Evolutionary conservation across 106 monocot genomes (phyloP).

Genomic region (Phalaenopsis equestris): DNA sequence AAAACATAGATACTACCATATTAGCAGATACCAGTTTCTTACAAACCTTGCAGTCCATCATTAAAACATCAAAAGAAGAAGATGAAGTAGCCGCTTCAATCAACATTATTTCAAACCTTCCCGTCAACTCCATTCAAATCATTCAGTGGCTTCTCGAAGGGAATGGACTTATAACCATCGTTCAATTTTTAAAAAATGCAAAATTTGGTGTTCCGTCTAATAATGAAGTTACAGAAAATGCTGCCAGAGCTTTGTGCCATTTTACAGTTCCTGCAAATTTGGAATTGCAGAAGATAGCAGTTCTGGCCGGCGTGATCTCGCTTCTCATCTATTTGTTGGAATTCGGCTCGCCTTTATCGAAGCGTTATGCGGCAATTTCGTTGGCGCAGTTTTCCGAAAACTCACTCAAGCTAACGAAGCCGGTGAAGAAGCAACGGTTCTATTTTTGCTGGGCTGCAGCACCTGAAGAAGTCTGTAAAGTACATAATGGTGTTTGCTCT

Average conservation of each 20-base stretch:
- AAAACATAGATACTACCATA: conserved; percentile 9
- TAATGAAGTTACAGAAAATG: neutral
- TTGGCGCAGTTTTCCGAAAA: conserved; percentile 33
- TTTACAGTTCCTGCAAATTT: neutral
- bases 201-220: neutral
- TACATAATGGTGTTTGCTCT: conserved; percentile 29
- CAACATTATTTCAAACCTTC: conserved; percentile 23
- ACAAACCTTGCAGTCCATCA: conserved; percentile 13
- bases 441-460: conserved; percentile 19
- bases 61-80: conserved; percentile 20
- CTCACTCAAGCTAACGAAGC: conserved; percentile 10
- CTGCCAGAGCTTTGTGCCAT: neutral
- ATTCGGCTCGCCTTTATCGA: neutral
- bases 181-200: neutral
- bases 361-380: neutral
- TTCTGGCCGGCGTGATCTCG: too few species aligned
- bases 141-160: neutral
- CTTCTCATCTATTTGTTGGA: neutral
- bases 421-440: too few species aligned
- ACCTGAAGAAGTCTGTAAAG: conserved; percentile 14
- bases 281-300: too few species aligned
- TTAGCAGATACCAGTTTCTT: conserved; percentile 13
- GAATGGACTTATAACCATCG: neutral
- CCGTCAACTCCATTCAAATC: neutral
- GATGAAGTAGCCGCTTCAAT: conserved; percentile 26